Percentiles rank a stretch among this genome's conserved stretches.
phyloP scores from a whole-genome alignment of 345 rosid species.

The Salix brachista region DNA sequence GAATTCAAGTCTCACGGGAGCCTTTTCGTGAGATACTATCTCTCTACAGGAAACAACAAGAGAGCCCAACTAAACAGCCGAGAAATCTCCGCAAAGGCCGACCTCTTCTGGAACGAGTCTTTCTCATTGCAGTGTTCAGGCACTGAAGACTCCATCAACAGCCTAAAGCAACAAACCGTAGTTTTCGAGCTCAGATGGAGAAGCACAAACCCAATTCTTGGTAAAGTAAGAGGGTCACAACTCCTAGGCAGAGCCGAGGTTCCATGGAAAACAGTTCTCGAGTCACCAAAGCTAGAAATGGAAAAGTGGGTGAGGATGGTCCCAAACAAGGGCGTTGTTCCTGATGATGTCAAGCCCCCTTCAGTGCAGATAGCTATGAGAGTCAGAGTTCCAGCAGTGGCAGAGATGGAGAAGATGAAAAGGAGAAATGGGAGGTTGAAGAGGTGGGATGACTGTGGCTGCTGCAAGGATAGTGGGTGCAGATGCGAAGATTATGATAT shows the following conservation, averaged over 20 bases:
- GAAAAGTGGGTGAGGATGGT: slow-evolving; percentile 43
- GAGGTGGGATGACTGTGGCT: slow-evolving; percentile 26
- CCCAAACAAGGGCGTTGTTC: slow-evolving; percentile 11
- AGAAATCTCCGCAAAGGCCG: slow-evolving; percentile 40
- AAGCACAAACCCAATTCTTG: slow-evolving; percentile 25
- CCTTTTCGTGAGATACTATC: slow-evolving; percentile 64
- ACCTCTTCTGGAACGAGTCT: slow-evolving; percentile 51
- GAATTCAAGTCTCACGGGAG: slow-evolving; percentile 33
- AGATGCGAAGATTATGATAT: slow-evolving; percentile 37
- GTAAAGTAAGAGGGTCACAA: slow-evolving; percentile 43
- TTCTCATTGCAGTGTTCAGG: slow-evolving; percentile 62
- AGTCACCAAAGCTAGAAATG: slow-evolving; percentile 46
- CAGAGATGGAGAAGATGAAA: slow-evolving; percentile 8
- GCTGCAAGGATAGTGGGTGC: slow-evolving; percentile 25
- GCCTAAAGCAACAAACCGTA: slow-evolving; percentile 42
- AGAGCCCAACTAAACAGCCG: slow-evolving; percentile 48
- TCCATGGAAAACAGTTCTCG: slow-evolving; percentile 43
- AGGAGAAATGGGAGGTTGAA: slow-evolving; percentile 16
- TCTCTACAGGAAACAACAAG: slow-evolving; percentile 48
- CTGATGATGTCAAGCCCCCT: slow-evolving; percentile 34
- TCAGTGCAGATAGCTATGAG: slow-evolving; percentile 39
- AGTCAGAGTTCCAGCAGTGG: slow-evolving; percentile 11
- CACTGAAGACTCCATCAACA: slow-evolving; percentile 37
- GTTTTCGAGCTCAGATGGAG: slow-evolving; percentile 62
- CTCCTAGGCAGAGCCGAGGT: slow-evolving; percentile 57